Base-by-base conservation (phyloP, 768 basidiomycete genomes). In the Epithele typhae region DNA sequence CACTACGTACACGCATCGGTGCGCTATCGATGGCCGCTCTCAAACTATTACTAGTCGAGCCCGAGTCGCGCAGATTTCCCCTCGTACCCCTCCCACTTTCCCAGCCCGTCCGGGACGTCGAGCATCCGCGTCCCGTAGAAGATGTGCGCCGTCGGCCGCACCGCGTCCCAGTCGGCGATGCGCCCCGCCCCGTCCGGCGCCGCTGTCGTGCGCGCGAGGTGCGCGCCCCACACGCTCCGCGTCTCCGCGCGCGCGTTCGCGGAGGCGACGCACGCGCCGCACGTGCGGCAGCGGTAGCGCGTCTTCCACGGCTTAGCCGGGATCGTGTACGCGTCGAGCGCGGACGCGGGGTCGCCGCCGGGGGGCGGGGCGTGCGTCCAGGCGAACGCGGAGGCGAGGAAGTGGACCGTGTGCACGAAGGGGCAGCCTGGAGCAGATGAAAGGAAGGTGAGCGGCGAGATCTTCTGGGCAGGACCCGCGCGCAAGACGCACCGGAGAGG, bases 61-160 rank as follows among this genome's bases (percentile, higher is more conserved):
- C 11, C 43, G 3, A 76, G 43, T 50, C 60, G 66, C 40, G 58
- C 53, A 18, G 81, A 84, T 34, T 63, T 56, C 15, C 62, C 66
- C 52, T 77, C 74, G 59, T 85, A 86, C n/a, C 81, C 83, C 19
- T 74, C 69, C 81, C 81, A 85, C 56, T 84, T 87, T 25, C 69
- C 69, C 55, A 87, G 48, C 7, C 57, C 68, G 55, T 86, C 84
- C 5, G 68, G 49, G 14, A 84, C 62, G 45, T 81, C 77, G 52
- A 84, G 48, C 67, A 83, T 61, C 18, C 78, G 69, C 18, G 83
- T 84, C 10, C 65, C 78, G 53, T 85, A 85, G 63, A 84, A 87
- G 5, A 79, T 79, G 58, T 84, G 82, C 24, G 66, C 76, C 0
- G 79, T 84, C 0, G 84, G 86, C 55, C 75, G 77, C 35, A 83